Evolutionary conservation across 306 rosid genomes (phyloP).

Genomic region (Gastrolobium villosum): DNA sequence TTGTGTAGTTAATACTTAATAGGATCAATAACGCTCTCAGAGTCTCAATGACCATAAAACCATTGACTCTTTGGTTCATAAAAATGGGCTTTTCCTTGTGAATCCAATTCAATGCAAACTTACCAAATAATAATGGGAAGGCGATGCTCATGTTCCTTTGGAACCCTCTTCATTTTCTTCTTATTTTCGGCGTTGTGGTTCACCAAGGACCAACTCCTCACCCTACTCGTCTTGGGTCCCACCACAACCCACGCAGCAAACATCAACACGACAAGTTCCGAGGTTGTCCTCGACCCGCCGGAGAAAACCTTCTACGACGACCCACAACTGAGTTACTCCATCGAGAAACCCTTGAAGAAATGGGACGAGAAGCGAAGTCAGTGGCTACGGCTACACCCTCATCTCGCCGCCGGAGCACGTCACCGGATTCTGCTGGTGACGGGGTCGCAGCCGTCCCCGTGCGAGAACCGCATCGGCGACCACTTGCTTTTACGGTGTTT

Average conservation of each 20-base stretch:
- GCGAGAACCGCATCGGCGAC: constrained; percentile 55
- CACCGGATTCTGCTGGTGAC: constrained; percentile 54
- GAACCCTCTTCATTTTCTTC: constrained; percentile 39
- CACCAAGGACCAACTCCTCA: not conserved
- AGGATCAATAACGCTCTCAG: not conserved
- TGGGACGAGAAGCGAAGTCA: constrained; percentile 60
- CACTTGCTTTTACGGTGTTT: constrained; percentile 60
- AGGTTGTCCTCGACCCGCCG: constrained; percentile 20
- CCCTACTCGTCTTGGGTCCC: not conserved
- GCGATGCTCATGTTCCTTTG: constrained; percentile 28
- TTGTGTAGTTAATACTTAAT: not conserved
- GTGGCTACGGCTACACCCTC: constrained; percentile 54
- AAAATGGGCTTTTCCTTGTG: not conserved
- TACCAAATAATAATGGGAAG: constrained; percentile 44
- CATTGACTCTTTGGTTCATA: not conserved
- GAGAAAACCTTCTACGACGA: constrained; percentile 56
- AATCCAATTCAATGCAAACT: not conserved
- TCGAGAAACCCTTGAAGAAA: constrained; percentile 48
- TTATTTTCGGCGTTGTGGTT: constrained; percentile 37
- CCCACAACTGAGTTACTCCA: constrained; percentile 50
- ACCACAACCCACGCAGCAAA: not conserved
- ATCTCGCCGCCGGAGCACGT: constrained; percentile 16
- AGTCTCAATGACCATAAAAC: not conserved
- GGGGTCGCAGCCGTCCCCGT: constrained; percentile 57
- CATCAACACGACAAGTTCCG: constrained; percentile 17